Conservation (phyloP, 306 rosid genomes). For the Cicer yamashitae region DNA sequence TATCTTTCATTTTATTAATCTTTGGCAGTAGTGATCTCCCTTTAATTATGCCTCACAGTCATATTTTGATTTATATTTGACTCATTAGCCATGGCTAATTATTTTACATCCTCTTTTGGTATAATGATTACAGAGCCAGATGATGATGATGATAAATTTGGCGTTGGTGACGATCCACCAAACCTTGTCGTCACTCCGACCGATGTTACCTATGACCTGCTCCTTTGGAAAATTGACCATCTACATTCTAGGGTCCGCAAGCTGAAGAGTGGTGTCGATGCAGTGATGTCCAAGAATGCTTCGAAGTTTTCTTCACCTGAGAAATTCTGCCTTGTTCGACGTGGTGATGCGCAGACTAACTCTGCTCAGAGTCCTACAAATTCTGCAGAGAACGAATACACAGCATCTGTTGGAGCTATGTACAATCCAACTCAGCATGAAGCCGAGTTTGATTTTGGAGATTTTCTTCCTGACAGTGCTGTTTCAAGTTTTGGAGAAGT, state of each 20-base stretch:
- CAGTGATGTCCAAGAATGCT: conserved; percentile 65
- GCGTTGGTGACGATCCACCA: no score
- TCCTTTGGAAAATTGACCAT: conserved; percentile 74
- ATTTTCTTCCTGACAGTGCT: conserved; percentile 69
- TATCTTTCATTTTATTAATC: conserved; percentile 32
- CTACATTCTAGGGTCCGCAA: conserved; percentile 71
- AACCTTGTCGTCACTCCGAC: no score
- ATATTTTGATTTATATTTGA: conserved; percentile 37
- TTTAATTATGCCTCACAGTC: conserved; percentile 35
- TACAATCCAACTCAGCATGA: conserved; percentile 56
- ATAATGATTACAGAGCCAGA: conserved; percentile 58
- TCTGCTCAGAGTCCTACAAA: conserved; percentile 72
- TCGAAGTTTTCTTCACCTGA: conserved; percentile 74
- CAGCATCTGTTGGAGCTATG: conserved; percentile 62
- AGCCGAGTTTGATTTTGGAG: conserved; percentile 68
- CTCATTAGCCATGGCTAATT: conserved; percentile 18
- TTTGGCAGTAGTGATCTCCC: conserved; percentile 26
- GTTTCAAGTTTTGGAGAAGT: conserved; percentile 81
- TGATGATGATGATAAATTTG: conserved; percentile 19
- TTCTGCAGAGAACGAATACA: conserved; percentile 73
- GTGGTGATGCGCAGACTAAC: conserved; percentile 73
- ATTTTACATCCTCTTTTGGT: conserved; percentile 32
- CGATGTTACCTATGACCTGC: conserved; percentile 66
- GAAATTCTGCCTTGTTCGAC: conserved; percentile 75
- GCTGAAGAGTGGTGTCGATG: conserved; percentile 65